These are phyloP conservation scores for Asparagopsis taxiformis DNA, from an alignment of 31 red algal genomes.

Conservation along the genomic window DNA sequence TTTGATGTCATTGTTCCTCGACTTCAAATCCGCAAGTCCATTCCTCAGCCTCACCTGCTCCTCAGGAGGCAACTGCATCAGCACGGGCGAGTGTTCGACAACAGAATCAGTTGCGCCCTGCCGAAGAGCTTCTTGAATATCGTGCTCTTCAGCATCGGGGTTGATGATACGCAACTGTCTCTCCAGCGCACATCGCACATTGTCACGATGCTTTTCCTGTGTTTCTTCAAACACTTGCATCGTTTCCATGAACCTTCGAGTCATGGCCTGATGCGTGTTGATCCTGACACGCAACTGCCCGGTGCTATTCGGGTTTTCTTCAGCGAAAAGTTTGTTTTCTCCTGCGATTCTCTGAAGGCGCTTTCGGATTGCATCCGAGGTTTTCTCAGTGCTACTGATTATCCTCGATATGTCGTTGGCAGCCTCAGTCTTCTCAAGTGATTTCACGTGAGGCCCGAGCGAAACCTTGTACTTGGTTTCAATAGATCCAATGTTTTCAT, in stretches of 20 bases:
- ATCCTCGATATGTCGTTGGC: not conserved
- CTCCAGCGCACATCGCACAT: not conserved
- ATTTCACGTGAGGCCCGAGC: not conserved
- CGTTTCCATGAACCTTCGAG: slow-evolving; percentile 19
- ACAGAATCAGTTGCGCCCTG: not conserved
- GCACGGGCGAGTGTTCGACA: not conserved
- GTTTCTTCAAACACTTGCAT: slow-evolving; percentile 6
- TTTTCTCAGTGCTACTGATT: not conserved
- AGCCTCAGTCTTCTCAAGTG: not conserved
- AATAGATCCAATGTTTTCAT: not conserved
- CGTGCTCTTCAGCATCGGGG: slow-evolving; percentile 11
- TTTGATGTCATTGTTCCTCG: slow-evolving; percentile 41
- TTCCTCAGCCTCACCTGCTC: not conserved
- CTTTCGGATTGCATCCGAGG: slow-evolving; percentile 3
- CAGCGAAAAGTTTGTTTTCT: slow-evolving; percentile 36
- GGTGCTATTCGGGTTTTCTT: slow-evolving; percentile 3
- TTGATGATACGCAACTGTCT: slow-evolving; percentile 12
- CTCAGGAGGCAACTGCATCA: not conserved
- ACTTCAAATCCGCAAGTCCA: slow-evolving; percentile 27
- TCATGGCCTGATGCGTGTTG: slow-evolving; percentile 41
- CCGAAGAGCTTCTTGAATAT: slow-evolving; percentile 20
- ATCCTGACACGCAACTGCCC: slow-evolving; percentile 26
- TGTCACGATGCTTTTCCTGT: slow-evolving; percentile 18
- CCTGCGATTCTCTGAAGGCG: slow-evolving; percentile 30
- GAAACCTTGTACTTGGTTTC: not conserved